Evolutionary conservation across 2,329 filamentous ascomycete genomes (phyloP), one percentile per base, ranked within the genome.

Genomic region (Penicillium sp.): DNA sequence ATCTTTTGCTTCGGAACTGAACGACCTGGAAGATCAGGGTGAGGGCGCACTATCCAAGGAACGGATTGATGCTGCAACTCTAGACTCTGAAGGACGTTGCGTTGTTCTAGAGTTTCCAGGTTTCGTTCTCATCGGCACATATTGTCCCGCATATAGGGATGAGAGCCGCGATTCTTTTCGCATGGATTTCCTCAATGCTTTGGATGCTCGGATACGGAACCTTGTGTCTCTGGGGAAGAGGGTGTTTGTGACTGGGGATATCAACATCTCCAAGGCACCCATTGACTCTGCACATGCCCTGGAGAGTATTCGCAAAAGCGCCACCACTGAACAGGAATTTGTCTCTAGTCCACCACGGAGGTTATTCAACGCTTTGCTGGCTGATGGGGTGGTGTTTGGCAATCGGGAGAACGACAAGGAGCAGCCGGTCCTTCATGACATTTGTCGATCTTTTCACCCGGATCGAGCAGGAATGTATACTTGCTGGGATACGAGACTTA

Each of bases 401-500:
- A 76, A 84, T 35, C 83, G 86, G 57, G 91, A 95, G 57, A 78
- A 87, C 65, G 87, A 85, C 0, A 82, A 89, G 62, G 88, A 93
- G 69, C 66, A 80, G 13, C 85, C 91, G 2, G 84, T 93, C 1
- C 77, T 98, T 41, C 90, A 89, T 83, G 95, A 99, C 75, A 80
- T 96, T 19, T 93, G 90, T 65, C 85, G 95, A 48, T 84, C 84
- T 26, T 96, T 93, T 68, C 90, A 97, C 69, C 89, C 90, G 0
- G 76, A 79, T n/a, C 84, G 95, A 39, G 80, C 81, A 60, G 91
- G 91, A 59, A 98, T 99, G 95, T 98, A 91, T 73, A 98, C 95
- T 0, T 96, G 93, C 73, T 98, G 93, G 93, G 92, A 98, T 62
- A 93, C 91, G 50, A 93, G 90, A 72, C 90, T 92, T 69, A 98